Evolutionary conservation across 352 stramenopile species (phyloP), one percentile per base, ranked within the genome.

Genomic region (Globisporangium spinosum): DNA sequence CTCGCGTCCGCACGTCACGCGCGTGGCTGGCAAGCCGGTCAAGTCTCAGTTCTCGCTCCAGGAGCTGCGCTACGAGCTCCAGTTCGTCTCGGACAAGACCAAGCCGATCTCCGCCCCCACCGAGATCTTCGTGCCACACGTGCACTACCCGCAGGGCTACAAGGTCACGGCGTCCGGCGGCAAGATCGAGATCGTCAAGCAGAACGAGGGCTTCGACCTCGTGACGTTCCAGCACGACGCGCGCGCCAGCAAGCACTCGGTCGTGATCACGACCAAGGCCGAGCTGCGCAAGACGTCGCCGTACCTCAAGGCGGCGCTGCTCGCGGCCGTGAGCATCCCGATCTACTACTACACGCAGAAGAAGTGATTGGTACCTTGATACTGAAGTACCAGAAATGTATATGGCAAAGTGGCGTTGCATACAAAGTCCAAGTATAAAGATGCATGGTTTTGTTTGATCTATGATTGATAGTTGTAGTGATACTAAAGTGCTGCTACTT

Each of bases 71-170:
- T 95, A 93, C 65, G 76, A 85, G 45, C 68, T 93, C 35, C 76
- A 89, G 34, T 91, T 80, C 63, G 54, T 73, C 0, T 82, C 77
- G 5, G 71, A 82, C 49, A 34, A 34, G 17, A 2, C 20, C 10
- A 47, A 77, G 12, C 45, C 67, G 8, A 68, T 81, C 34, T 40
- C 61, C 5, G 74, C 67, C 6, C 72, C 74, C 0, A 82, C 73
- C 0, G 85, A 94, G 62, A 70, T 96, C 23, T 88, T 91, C 60
- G 79, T 96, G 58, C 88, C 88, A 15, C 75, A 87, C 43, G 70
- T 83, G 61, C 87, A 95, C 66, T 95, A 94, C 64, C 81, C 85
- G 0, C 72, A 73, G 57, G 86, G 86, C 29, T 91, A 87, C 71
- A 75, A 53, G 6, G 77, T 93, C 2, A 55, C 65, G 7, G 78